A percentile compares a stretch with the other conserved stretches of the same genome.
Conservation (phyloP, 2,329 filamentous ascomycete genomes). For the Phialophora macrospora region DNA sequence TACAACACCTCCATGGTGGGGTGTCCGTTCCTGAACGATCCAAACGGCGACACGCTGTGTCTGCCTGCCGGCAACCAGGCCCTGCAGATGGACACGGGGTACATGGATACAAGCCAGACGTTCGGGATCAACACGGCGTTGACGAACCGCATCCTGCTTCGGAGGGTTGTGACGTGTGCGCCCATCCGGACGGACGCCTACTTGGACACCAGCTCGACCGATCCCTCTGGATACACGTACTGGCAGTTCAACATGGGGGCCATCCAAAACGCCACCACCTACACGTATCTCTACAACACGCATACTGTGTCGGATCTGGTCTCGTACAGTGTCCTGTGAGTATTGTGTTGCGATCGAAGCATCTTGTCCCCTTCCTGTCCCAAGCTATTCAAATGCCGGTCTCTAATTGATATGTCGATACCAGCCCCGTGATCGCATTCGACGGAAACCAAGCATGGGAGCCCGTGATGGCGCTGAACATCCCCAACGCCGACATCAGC, state of each 20-base stretch:
- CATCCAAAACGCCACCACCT: background rate
- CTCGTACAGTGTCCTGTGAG: slow-evolving; percentile 1
- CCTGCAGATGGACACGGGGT: slow-evolving; percentile 8
- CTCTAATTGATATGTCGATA: background rate
- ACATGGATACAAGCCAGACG: background rate
- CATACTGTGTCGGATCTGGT: slow-evolving; percentile 1
- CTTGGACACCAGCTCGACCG: slow-evolving; percentile 1
- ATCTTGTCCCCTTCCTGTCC: too few relatives aligned
- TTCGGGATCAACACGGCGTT: background rate
- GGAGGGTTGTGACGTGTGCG: slow-evolving; percentile 6
- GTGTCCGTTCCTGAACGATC: slow-evolving; percentile 2
- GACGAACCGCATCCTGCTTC: slow-evolving; percentile 1
- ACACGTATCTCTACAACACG: slow-evolving; percentile 11
- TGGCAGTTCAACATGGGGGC: slow-evolving; percentile 2
- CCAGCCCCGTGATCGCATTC: background rate
- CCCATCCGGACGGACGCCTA: slow-evolving; percentile 4
- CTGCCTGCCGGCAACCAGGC: background rate
- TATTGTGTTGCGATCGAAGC: background rate
- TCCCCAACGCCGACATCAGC: slow-evolving; percentile 10
- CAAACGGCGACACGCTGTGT: background rate
- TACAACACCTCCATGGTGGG: background rate
- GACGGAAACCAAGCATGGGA: slow-evolving; percentile 7
- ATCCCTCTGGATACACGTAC: background rate
- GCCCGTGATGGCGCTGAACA: slow-evolving; percentile 2
- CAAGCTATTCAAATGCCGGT: too few relatives aligned